phyloP scores from a whole-genome alignment of 345 rosid genomes.

The Moringa oleifera region DNA sequence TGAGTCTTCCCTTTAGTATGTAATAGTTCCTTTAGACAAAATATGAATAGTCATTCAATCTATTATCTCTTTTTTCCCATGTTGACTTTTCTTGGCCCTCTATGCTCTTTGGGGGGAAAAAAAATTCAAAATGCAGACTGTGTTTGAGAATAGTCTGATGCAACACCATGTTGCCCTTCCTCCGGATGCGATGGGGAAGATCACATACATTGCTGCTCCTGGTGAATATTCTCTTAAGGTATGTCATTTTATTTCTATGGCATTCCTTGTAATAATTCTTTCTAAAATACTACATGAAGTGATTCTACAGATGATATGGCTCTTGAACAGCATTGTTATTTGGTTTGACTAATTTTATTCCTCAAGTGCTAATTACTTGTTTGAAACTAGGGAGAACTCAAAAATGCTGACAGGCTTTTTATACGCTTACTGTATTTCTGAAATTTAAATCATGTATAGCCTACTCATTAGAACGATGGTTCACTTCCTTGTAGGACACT shows the following conservation, averaged over 20 bases:
- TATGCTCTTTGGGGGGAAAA: constrained; percentile 5
- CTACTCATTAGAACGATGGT: background rate
- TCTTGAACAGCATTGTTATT: background rate
- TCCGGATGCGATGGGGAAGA: constrained; percentile 97
- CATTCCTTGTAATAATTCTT: background rate
- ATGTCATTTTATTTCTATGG: constrained; percentile 17
- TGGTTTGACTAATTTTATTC: no score
- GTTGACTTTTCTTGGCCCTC: no score
- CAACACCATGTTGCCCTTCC: constrained; percentile 86
- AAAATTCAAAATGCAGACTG: constrained; percentile 52
- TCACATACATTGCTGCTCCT: constrained; percentile 88
- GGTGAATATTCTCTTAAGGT: constrained; percentile 99
- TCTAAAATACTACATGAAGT: background rate
- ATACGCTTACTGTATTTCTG: background rate
- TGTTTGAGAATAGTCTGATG: constrained; percentile 93
- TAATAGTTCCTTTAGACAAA: background rate
- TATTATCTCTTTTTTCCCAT: background rate
- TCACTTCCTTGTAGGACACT: constrained; percentile 56
- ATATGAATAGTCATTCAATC: background rate
- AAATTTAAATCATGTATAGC: background rate
- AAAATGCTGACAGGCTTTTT: background rate
- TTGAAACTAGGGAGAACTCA: background rate
- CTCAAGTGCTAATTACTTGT: background rate
- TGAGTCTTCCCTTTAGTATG: constrained; percentile 15
- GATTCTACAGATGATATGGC: background rate